A percentile compares a stretch with the other conserved stretches of the same genome.
phyloP scores from a whole-genome alignment of 2,329 filamentous ascomycete species.

The Orbilia brochopaga region DNA sequence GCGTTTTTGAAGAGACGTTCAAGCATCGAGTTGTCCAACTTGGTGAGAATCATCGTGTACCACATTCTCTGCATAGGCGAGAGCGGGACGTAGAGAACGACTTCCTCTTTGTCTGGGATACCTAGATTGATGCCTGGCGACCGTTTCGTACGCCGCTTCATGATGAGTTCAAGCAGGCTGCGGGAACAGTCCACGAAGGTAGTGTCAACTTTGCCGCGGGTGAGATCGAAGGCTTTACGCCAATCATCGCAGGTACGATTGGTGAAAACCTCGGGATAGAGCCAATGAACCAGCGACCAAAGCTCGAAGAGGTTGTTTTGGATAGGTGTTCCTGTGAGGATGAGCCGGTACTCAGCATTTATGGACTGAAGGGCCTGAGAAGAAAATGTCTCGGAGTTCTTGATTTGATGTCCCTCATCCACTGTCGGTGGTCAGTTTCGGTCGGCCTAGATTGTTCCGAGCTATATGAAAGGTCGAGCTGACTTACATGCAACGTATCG shows the following conservation, averaged over 20 bases:
- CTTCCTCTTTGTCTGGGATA: slow-evolving; percentile 66
- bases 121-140: slow-evolving; percentile 64
- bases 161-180: slow-evolving; percentile 64
- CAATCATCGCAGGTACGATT: slow-evolving; percentile 63
- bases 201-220: slow-evolving; percentile 63
- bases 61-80: slow-evolving; percentile 67
- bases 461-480: slow-evolving; percentile 65
- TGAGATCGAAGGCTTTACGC: slow-evolving; percentile 65
- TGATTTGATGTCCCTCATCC: slow-evolving; percentile 92
- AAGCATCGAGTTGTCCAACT: slow-evolving; percentile 62
- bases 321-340: slow-evolving; percentile 88
- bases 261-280: slow-evolving; percentile 73
- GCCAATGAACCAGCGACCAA: slow-evolving; percentile 85
- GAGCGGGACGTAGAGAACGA: slow-evolving; percentile 66
- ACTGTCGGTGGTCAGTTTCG: slow-evolving; percentile 74
- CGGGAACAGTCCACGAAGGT: slow-evolving; percentile 64
- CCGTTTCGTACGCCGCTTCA: slow-evolving; percentile 67
- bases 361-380: slow-evolving; percentile 82
- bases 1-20: slow-evolving; percentile 63
- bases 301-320: slow-evolving; percentile 95
- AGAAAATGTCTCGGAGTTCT: slow-evolving; percentile 81
- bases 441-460: no score
- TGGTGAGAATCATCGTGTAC: slow-evolving; percentile 66
- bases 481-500: slow-evolving; percentile 65
- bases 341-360: slow-evolving; percentile 76